Evolutionary conservation across 1,284 basidiomycete species (phyloP), one percentile per base, ranked within the genome.

Genomic region (Peniophora sp.): DNA sequence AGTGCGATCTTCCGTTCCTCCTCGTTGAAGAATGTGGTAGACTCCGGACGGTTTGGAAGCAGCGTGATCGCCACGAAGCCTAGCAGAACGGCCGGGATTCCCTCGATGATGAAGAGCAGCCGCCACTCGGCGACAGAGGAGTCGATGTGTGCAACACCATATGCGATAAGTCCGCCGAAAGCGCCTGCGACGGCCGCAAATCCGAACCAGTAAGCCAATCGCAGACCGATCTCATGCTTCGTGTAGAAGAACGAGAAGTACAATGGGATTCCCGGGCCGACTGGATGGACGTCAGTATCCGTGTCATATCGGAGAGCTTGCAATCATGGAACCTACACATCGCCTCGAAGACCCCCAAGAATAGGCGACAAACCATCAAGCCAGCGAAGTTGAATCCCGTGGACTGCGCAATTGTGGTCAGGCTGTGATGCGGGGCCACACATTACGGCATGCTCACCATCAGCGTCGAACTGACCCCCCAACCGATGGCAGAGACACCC

Each of bases 221-320:
- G 75, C 47, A 83, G 65, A 14, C 86, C 87, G 57, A 85, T 75
- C 63, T 89, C 86, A 3, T 72, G 62, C 58, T 80, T 86, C 9
- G 85, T 88, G 64, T 89, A 89, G 62, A 83, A 89, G 53, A 85
- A 76, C 0, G 85, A 85, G 55, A 83, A 79, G 62, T 89, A 89
- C 2, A 89, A 66, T 15, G 85, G 83, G 34, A 88, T 83, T 0
- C 75, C 81, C 6, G 86, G 85, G 0, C 79, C 85, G 56, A 89
- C 37, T 41, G 18, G 24, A 37, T 41, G 22, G 15, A 5, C 22
- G 41, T 36, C 45, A 44, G 2, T 32, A 17, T n/a, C 14, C 18
- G 27, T 12, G 45, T 17, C 9, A 44, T 24, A 15, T 45, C 27
- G 22, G 46, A 12, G 24, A 22, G n/a, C 9, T 24, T 11, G 18